phyloP scores from a whole-genome alignment of 1,284 basidiomycete genomes.

The Earliella scabrosa region DNA sequence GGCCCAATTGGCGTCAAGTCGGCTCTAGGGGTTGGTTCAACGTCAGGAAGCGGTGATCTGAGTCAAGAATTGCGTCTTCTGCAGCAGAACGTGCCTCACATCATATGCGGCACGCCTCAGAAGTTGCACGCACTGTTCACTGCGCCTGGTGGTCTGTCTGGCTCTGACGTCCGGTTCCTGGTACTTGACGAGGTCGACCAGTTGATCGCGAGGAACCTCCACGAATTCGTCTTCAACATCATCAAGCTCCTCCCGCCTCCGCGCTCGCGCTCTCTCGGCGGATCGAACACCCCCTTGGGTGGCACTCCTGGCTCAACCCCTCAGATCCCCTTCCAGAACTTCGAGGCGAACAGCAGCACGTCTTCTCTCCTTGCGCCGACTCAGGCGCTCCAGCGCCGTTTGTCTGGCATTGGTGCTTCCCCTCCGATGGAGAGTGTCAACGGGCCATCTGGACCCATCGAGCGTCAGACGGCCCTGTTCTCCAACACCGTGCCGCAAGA shows the following conservation, averaged over 20 bases:
- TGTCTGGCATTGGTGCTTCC: constrained; percentile 54
- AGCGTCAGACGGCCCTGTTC: constrained; percentile 96
- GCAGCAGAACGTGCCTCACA: constrained; percentile 91
- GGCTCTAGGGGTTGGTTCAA: constrained; percentile 82
- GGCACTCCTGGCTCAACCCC: constrained; percentile 38
- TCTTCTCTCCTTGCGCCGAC: constrained; percentile 51
- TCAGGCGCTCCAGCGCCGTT: constrained; percentile 57
- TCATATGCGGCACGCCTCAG: constrained; percentile 96
- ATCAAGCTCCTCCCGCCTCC: constrained; percentile 89
- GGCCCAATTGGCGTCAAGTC: constrained; percentile 89
- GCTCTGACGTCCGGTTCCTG: constrained; percentile 87
- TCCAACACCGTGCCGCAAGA: constrained; percentile 95
- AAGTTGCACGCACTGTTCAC: constrained; percentile 94
- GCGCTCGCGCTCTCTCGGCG: constrained; percentile 61
- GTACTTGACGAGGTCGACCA: constrained; percentile 98
- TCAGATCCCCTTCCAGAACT: constrained; percentile 50
- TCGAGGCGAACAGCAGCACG: constrained; percentile 49
- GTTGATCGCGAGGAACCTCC: constrained; percentile 93
- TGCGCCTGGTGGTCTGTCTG: constrained; percentile 72
- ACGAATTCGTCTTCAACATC: constrained; percentile 93
- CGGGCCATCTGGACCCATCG: constrained; percentile 43
- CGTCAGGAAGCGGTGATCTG: constrained; percentile 67
- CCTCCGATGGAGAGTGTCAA: constrained; percentile 24
- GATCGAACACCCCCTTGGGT: constrained; percentile 41
- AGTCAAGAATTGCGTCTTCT: constrained; percentile 81